Percentiles rank a stretch among this genome's conserved stretches.
These are phyloP conservation scores for Dactylellina parvicollis DNA, from an alignment of 2,329 filamentous ascomycete genomes.

Conservation along the genomic window DNA sequence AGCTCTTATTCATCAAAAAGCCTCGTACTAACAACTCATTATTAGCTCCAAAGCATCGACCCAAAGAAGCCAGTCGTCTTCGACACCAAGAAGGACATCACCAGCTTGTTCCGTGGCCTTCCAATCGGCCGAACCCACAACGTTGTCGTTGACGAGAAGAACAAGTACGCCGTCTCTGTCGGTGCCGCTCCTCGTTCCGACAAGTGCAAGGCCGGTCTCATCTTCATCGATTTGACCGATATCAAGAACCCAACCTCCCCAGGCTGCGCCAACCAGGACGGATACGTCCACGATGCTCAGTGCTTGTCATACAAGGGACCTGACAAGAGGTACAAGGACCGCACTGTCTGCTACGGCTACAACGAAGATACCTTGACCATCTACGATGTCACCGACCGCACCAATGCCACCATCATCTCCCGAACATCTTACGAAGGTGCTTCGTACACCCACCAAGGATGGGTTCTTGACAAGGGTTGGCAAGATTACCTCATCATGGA, in stretches of 20 bases:
- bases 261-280: conserved; percentile 68
- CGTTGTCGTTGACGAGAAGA: conserved; percentile 67
- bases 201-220: conserved; percentile 67
- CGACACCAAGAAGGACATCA: conserved; percentile 62
- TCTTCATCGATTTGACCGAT: conserved; percentile 70
- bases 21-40: conserved; percentile 6
- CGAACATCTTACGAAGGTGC: conserved; percentile 68
- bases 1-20: background rate
- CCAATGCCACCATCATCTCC: conserved; percentile 64
- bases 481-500: conserved; percentile 63
- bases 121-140: conserved; percentile 60
- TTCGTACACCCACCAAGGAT: conserved; percentile 70
- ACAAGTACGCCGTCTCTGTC: conserved; percentile 62
- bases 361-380: conserved; percentile 58
- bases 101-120: conserved; percentile 60
- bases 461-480: conserved; percentile 65
- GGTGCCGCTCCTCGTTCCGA: conserved; percentile 60
- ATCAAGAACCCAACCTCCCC: conserved; percentile 66
- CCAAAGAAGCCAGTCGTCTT: conserved; percentile 63
- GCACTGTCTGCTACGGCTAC: conserved; percentile 58
- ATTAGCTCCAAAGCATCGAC: conserved; percentile 66
- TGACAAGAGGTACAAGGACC: conserved; percentile 56
- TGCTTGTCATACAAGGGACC: conserved; percentile 63
- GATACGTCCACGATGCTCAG: conserved; percentile 72
- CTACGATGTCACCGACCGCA: conserved; percentile 67